Percentiles rank a stretch among this genome's conserved stretches.
Conservation (phyloP, 176 grass and related monocot genomes). For the Zea luxurians region DNA sequence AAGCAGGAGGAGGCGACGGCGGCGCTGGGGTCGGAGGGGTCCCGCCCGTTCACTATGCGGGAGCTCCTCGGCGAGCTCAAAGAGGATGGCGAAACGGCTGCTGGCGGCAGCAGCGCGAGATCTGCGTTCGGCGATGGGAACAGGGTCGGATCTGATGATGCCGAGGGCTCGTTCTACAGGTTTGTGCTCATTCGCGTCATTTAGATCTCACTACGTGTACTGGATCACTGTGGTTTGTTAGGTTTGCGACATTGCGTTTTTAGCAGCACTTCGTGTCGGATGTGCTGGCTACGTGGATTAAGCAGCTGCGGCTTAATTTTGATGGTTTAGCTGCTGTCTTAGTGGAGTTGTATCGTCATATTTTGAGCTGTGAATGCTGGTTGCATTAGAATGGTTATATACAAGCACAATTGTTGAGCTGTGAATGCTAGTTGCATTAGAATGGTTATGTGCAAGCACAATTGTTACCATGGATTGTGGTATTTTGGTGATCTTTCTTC, state of each 20-base stretch:
- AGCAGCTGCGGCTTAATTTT: not conserved
- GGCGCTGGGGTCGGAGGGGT: conserved; percentile 46
- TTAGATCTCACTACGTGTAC: conserved; percentile 23
- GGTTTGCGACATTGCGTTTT: not conserved
- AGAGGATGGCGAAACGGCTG: conserved; percentile 53
- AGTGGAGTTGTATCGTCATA: not conserved
- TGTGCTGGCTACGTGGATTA: not conserved
- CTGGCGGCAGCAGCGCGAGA: conserved; percentile 29
- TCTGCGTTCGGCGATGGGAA: conserved; percentile 51
- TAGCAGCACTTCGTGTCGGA: not conserved
- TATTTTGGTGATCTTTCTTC: conserved; percentile 3
- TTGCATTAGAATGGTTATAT: conserved; percentile 10
- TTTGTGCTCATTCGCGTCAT: conserved; percentile 31
- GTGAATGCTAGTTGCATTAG: not conserved
- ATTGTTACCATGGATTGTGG: not conserved
- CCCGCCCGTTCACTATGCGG: conserved; percentile 72
- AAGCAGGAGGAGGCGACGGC: conserved; percentile 45
- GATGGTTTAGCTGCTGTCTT: not conserved
- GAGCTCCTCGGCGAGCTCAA: conserved; percentile 82
- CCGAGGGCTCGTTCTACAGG: conserved; percentile 69
- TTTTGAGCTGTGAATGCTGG: not conserved
- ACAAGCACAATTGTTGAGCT: not conserved
- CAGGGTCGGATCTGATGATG: conserved; percentile 46
- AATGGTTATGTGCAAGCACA: conserved; percentile 7
- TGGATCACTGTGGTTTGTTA: conserved; percentile 3